Conservation (phyloP, 2,329 filamentous ascomycete species). For the Penicillium verrucosum region DNA sequence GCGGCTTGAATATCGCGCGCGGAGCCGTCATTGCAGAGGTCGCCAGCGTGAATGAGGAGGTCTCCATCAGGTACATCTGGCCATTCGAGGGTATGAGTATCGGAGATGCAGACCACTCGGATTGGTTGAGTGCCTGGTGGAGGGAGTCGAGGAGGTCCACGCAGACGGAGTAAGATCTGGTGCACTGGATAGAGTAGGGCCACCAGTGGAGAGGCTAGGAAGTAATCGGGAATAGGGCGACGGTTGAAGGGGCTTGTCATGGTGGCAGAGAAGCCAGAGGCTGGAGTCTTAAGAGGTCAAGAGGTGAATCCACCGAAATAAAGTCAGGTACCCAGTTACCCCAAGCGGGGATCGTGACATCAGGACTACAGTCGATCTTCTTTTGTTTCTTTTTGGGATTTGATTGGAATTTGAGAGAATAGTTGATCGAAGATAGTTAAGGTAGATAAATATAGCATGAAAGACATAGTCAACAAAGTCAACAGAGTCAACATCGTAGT, state of each 20-base stretch:
- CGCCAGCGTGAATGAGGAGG: constrained; percentile 84
- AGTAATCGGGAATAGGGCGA: constrained; percentile 55
- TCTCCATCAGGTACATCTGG: constrained; percentile 64
- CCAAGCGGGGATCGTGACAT: constrained; percentile 12
- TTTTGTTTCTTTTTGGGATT: background rate
- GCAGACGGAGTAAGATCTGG: constrained; percentile 62
- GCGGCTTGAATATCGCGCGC: constrained; percentile 73
- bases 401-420: background rate
- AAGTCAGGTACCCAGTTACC: constrained; percentile 3
- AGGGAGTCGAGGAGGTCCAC: constrained; percentile 61
- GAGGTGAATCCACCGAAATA: constrained; percentile 2
- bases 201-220: constrained; percentile 67
- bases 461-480: background rate
- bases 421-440: background rate
- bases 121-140: constrained; percentile 56
- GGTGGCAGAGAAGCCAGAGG: constrained; percentile 3
- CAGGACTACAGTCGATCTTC: background rate
- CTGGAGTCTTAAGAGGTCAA: background rate
- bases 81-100: constrained; percentile 70
- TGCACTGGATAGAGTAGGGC: constrained; percentile 63
- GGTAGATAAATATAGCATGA: background rate
- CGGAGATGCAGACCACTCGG: constrained; percentile 81
- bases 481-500: background rate
- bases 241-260: constrained; percentile 49
- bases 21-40: constrained; percentile 72